phyloP scores from a whole-genome alignment of 208 protist species.

The Phytomonas sp. region DNA sequence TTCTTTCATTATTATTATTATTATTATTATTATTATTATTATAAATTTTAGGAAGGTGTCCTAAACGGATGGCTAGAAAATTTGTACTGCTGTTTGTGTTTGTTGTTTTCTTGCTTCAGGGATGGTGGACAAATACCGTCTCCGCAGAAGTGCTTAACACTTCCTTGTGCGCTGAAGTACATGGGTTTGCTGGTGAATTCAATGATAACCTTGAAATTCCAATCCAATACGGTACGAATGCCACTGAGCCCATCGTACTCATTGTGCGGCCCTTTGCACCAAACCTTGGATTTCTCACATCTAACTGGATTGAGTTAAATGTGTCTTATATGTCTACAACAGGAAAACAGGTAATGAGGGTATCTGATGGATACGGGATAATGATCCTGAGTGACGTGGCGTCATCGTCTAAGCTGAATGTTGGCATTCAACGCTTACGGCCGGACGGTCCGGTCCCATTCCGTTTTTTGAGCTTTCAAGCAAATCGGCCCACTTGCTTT shows the following conservation, averaged over 20 bases:
- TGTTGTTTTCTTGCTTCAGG: neutral
- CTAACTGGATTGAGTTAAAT: slow-evolving; percentile 51
- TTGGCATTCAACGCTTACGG: slow-evolving; percentile 40
- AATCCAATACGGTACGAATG: slow-evolving; percentile 23
- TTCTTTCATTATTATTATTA: slow-evolving; percentile 11
- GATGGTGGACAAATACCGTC: neutral
- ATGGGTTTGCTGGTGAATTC: slow-evolving; percentile 66
- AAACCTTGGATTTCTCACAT: slow-evolving; percentile 17
- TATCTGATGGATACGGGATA: slow-evolving; percentile 54
- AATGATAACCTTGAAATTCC: slow-evolving; percentile 51
- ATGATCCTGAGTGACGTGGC: slow-evolving; percentile 41
- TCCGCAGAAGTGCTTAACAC: neutral
- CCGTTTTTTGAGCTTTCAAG: slow-evolving; percentile 66
- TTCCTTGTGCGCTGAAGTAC: slow-evolving; percentile 49
- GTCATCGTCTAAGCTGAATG: slow-evolving; percentile 36
- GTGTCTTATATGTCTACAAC: slow-evolving; percentile 37
- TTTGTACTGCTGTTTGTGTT: neutral
- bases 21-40: neutral
- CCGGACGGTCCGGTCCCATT: slow-evolving; percentile 61
- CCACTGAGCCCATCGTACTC: slow-evolving; percentile 46
- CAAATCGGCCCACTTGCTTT: slow-evolving; percentile 58
- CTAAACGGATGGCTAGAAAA: neutral
- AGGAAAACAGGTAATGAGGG: slow-evolving; percentile 18
- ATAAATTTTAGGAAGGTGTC: neutral
- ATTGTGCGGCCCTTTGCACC: slow-evolving; percentile 39